These are phyloP conservation scores for Hyaloscypha finlandica DNA, from an alignment of 495 filamentous ascomycete species.

Conservation along the genomic window DNA sequence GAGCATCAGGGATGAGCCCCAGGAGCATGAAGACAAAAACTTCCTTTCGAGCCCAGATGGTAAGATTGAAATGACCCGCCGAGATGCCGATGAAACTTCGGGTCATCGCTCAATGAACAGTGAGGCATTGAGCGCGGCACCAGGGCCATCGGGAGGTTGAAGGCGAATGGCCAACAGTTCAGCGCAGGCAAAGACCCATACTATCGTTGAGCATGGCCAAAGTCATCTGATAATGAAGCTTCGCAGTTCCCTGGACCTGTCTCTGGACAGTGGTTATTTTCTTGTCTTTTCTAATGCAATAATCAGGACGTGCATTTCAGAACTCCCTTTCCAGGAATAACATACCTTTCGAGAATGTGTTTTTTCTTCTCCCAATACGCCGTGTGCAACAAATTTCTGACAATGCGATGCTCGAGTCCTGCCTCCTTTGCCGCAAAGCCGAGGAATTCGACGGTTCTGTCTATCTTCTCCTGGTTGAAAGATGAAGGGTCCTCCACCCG, in stretches of 20 bases:
- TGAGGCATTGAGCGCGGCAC: not conserved
- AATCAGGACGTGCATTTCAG: not conserved
- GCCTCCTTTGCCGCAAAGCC: conserved; percentile 61
- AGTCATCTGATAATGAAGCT: conserved; percentile 64
- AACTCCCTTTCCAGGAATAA: not conserved
- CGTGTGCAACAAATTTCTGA: conserved; percentile 71
- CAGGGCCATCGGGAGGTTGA: not conserved
- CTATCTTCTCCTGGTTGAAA: conserved; percentile 62
- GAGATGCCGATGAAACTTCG: not conserved
- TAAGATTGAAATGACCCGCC: no score
- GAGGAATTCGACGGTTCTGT: conserved; percentile 78
- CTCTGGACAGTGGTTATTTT: not conserved
- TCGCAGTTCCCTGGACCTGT: conserved; percentile 42
- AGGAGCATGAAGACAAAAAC: no score
- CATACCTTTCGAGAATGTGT: not conserved
- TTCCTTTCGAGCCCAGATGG: no score
- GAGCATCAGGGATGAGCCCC: no score
- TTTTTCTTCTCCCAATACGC: conserved; percentile 39
- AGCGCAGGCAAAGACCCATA: conserved; percentile 67
- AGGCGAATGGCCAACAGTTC: conserved; percentile 21
- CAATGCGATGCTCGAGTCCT: conserved; percentile 78
- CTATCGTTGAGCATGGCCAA: conserved; percentile 72
- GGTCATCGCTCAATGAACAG: not conserved
- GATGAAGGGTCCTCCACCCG: conserved; percentile 53
- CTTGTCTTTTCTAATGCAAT: not conserved